These are phyloP conservation scores for Betula pendula DNA, from an alignment of 306 rosid species.

Conservation along the genomic window DNA sequence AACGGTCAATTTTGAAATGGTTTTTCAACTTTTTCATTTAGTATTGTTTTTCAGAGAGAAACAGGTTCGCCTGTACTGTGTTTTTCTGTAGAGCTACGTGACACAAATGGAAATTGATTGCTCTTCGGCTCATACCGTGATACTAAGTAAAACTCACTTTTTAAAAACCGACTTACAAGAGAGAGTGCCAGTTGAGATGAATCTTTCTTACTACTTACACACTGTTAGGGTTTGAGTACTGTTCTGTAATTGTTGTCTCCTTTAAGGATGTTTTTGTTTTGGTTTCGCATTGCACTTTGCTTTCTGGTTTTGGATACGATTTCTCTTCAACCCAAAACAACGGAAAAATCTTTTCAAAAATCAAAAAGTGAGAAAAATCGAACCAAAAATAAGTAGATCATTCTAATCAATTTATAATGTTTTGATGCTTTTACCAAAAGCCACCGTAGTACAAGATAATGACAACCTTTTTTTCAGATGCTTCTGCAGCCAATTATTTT, in stretches of 20 bases:
- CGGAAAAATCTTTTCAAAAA: neutral
- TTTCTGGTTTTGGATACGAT: neutral
- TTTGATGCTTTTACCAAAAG: neutral
- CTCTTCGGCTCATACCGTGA: too few species aligned
- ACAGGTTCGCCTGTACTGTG: too few species aligned
- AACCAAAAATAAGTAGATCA: too few species aligned
- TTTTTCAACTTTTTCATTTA: neutral
- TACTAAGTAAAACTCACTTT: too few species aligned
- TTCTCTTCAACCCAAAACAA: neutral
- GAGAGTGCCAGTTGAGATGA: too few species aligned
- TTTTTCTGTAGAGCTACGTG: too few species aligned
- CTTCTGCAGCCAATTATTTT: too few species aligned
- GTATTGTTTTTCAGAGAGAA: neutral
- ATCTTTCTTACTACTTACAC: neutral
- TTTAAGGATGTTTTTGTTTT: neutral
- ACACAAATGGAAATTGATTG: too few species aligned
- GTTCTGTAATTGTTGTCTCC: neutral
- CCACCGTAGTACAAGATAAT: too few species aligned
- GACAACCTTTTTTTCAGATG: too few species aligned
- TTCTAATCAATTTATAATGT: neutral
- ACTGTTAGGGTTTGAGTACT: neutral
- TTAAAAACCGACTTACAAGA: too few species aligned
- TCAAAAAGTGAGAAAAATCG: neutral
- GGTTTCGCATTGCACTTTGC: neutral
- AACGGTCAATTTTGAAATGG: too few species aligned